Base-by-base conservation (phyloP, 441 rosid species). In the Euphorbia corollata region DNA sequence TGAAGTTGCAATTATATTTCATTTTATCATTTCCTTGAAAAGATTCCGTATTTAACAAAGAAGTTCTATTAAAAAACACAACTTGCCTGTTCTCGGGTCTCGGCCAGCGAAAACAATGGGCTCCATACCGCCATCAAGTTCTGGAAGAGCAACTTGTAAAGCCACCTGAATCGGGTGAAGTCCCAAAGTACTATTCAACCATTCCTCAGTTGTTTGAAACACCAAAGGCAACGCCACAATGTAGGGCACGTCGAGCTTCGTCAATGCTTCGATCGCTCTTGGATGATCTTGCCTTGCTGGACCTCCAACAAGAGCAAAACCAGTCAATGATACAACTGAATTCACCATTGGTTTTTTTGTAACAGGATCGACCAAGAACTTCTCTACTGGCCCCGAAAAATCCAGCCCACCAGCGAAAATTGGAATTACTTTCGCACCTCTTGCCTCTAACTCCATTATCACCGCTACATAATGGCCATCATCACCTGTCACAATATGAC, bases 241-340 rank as follows among this genome's bases (percentile, higher is more conserved):
- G 71, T 94, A 94, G 73, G 99, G 99, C 73, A 91, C 98, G 68
- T 94, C 87, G 2, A 91, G 98, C 87, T 91, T 94, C 71, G 16
- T 88, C 77, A 94, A 69, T 16, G 94, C 98, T 82, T 94, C 92
- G 32, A 94, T 68, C 24, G 99, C 99, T 82, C 98, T 85, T 0
- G 97, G 97, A 78, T 94, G 99, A 64, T 94, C 99, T 78, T 94
- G 98, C 86, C 98, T 88, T 30, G 99, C 98, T 10, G 99, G 99
- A 55, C 99, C 99, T 50, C 99, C 99, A 64, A 94, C 99, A 59
- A 94, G 90, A 54, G 99, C 99, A 73, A 94, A 94, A 15, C 99
- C 98, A 19, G 99, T 94, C 73, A 94, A 78, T 3, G 98, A 91
- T 8, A 94, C 73, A 48, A 70, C 96, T 5, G 98, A 86, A 78